Evolutionary conservation across 208 protist species (phyloP).

Genomic region (Tritrichomonas musculus): DNA sequence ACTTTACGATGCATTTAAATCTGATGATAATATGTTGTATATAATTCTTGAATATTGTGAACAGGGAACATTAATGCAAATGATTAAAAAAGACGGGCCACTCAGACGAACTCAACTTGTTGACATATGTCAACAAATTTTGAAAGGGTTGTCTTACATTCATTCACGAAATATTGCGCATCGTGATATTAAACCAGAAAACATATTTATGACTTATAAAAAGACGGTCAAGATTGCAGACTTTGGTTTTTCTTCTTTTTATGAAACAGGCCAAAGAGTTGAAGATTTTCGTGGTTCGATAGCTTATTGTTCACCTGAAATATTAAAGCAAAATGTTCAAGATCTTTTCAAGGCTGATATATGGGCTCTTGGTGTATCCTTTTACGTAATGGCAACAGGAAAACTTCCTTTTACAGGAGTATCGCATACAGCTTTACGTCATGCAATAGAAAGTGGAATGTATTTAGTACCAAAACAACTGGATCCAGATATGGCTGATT

Average conservation of each 20-base stretch:
- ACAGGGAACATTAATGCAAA: too few relatives aligned
- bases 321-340: neutral
- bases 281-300: neutral
- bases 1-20: too few relatives aligned
- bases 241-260: neutral
- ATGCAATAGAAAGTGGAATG: neutral
- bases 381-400: neutral
- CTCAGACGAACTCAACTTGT: too few relatives aligned
- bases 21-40: too few relatives aligned
- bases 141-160: neutral
- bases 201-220: neutral
- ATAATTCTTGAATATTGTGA: too few relatives aligned
- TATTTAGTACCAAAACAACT: neutral
- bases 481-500: neutral
- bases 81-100: too few relatives aligned
- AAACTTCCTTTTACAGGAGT: neutral
- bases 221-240: neutral
- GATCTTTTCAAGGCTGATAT: conserved; percentile 22
- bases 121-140: neutral
- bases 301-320: neutral
- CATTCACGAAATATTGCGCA: neutral
- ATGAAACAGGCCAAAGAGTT: neutral
- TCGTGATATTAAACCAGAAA: neutral
- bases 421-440: neutral
- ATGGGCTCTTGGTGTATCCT: neutral